These are phyloP conservation scores for Cenchrus americanus DNA, from an alignment of 176 grass and related monocot species.

Conservation along the genomic window DNA sequence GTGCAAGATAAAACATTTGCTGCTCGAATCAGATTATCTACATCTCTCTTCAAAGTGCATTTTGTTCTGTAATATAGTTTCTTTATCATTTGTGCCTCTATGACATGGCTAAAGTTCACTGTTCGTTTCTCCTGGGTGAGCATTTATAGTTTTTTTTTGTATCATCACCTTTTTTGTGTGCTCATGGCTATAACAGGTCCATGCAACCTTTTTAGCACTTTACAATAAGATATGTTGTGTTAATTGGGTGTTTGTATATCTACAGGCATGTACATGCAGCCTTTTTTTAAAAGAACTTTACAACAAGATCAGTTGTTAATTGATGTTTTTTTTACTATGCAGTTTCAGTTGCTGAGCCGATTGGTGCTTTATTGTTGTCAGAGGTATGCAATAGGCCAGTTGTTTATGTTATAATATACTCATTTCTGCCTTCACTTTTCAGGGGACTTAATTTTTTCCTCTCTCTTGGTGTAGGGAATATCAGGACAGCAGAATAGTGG, in stretches of 20 bases:
- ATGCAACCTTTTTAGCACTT: constrained; percentile 34
- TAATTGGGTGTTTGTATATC: constrained; percentile 18
- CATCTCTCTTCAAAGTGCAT: background rate
- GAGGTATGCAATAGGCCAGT: constrained; percentile 57
- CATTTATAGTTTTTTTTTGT: constrained; percentile 16
- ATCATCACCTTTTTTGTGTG: constrained; percentile 1
- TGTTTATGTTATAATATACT: background rate
- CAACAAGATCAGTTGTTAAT: constrained; percentile 21
- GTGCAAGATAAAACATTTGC: background rate
- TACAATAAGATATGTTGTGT: constrained; percentile 13
- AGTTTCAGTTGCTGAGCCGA: constrained; percentile 55
- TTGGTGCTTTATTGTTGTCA: constrained; percentile 48
- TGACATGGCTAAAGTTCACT: background rate
- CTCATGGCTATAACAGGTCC: background rate
- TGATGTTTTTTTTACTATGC: constrained; percentile 24
- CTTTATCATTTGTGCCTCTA: constrained; percentile 5
- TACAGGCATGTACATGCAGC: background rate
- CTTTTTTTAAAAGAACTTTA: constrained; percentile 23
- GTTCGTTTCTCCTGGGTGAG: constrained; percentile 8
- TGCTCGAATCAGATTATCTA: background rate
- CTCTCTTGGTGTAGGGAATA: constrained; percentile 53
- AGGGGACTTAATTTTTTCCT: constrained; percentile 31
- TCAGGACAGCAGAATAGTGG: constrained; percentile 57
- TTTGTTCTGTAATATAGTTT: background rate
- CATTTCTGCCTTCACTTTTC: constrained; percentile 11